Percentiles rank a stretch among this genome's conserved stretches.
phyloP scores from a whole-genome alignment of 2,329 filamentous ascomycete genomes.

The Aureobasidium uvarum region DNA sequence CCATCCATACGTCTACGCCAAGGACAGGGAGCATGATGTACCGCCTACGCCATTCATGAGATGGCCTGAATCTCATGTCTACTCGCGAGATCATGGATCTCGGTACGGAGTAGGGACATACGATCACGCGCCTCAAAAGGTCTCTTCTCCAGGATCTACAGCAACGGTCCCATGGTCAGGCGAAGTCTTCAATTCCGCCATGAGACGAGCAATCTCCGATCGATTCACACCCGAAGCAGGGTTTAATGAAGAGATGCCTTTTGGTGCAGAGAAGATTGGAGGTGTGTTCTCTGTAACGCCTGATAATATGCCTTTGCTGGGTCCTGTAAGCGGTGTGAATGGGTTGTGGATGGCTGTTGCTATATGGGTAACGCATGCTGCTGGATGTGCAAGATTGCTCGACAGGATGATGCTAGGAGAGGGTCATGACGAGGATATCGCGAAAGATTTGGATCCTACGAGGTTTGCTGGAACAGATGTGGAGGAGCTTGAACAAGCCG shows the following conservation, averaged over 20 bases:
- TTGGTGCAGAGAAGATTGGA: constrained; percentile 30
- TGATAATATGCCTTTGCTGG: constrained; percentile 40
- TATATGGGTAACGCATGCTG: constrained; percentile 42
- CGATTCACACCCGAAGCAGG: not conserved
- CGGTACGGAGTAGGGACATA: constrained; percentile 40
- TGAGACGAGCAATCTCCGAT: not conserved
- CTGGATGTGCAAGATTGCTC: constrained; percentile 37
- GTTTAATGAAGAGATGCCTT: not conserved
- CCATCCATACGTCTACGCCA: constrained; percentile 41
- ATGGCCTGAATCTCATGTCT: constrained; percentile 41
- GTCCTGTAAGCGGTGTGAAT: constrained; percentile 31
- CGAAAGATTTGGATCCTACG: not conserved
- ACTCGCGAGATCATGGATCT: constrained; percentile 39
- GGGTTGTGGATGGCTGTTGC: constrained; percentile 39
- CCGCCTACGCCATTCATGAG: constrained; percentile 35
- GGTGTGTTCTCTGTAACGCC: constrained; percentile 41
- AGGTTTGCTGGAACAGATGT: not conserved
- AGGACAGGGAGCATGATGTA: constrained; percentile 24
- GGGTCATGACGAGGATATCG: not conserved
- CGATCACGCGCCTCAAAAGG: constrained; percentile 35
- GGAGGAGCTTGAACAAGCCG: not conserved
- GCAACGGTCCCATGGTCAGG: constrained; percentile 28
- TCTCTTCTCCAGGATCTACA: constrained; percentile 32
- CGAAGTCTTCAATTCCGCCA: not conserved
- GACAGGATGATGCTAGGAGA: constrained; percentile 25